Base-by-base conservation (phyloP, 306 rosid genomes). In the Comarum palustre region DNA sequence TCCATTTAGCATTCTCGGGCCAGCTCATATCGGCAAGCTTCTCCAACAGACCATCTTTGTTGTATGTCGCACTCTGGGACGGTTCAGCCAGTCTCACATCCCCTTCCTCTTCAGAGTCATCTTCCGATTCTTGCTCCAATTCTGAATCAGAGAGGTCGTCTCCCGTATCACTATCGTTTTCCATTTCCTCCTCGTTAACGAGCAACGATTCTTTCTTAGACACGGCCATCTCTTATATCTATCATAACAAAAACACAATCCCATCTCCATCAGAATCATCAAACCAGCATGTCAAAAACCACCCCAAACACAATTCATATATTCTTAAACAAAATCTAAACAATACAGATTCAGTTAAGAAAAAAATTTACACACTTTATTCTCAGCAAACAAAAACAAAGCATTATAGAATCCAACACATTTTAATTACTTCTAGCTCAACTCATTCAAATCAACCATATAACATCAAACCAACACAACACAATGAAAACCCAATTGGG, bases 11-110 rank as follows among this genome's bases (percentile, higher is more conserved):
- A 38, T 87, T 82, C 72, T 89, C 93, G 2, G 98, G 96, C 92
- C 93, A 93, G 73, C 88, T 83, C 57, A 89, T 84, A 81, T 93
- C 98, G n/a, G 87, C 97, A 68, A 90, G 96, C 79, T 90, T 93
- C 66, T 93, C 98, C 6, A 87, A 77, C 58, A 93, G 71, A 47
- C 88, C 98, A 13, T 93, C 92, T 20, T 80, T 81, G 80, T 90
- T 89, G 75, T 84, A 73, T 6, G 84, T 69, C 8, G 98, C 95
- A 14, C 10, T 89, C 81, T 87, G 85, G 3, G 96, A 86, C 1
- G 98, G 90, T 29, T 86, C 92, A 12, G 82, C 2, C 83, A 81
- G 77, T 76, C 79, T 86, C 69, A 90, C 83, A 58, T 88, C 90
- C 10, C 78, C 96, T 0, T 76, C 91, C 39, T 68, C 85, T 27